Evolutionary conservation across 768 basidiomycete genomes (phyloP).

Genomic region (Lactarius hengduanensis): DNA sequence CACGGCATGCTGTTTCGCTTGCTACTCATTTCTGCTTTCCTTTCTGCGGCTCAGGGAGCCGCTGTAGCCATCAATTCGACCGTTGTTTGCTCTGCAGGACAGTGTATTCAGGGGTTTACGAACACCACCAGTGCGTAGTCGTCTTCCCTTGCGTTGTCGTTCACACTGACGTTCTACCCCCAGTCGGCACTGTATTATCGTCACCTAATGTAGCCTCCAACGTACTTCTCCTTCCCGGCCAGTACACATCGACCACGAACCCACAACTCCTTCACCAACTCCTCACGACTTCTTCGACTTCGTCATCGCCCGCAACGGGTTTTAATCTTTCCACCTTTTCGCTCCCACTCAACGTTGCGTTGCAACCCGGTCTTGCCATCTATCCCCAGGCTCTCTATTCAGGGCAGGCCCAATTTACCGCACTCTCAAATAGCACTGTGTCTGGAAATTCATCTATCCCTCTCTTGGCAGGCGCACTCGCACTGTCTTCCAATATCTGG

Average conservation of each 20-base stretch:
- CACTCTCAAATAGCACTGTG: slow-evolving; percentile 51
- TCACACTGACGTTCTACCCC: not conserved
- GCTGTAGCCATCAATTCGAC: slow-evolving; percentile 37
- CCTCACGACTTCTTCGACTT: slow-evolving; percentile 62
- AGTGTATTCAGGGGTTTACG: slow-evolving; percentile 79
- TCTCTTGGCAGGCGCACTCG: slow-evolving; percentile 57
- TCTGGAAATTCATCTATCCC: slow-evolving; percentile 41
- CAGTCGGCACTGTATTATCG: slow-evolving; percentile 71
- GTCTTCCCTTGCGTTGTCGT: slow-evolving; percentile 32
- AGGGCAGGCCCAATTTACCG: slow-evolving; percentile 58
- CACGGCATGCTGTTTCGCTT: slow-evolving; percentile 20
- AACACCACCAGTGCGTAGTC: slow-evolving; percentile 59
- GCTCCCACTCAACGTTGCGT: slow-evolving; percentile 64
- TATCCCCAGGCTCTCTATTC: slow-evolving; percentile 64
- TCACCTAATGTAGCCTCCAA: slow-evolving; percentile 51
- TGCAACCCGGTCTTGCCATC: slow-evolving; percentile 65
- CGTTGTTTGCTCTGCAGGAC: slow-evolving; percentile 83
- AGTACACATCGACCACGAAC: slow-evolving; percentile 68
- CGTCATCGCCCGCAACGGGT: slow-evolving; percentile 57
- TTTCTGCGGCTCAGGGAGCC: slow-evolving; percentile 2
- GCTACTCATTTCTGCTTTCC: slow-evolving; percentile 4
- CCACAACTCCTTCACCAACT: slow-evolving; percentile 69
- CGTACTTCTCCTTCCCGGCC: slow-evolving; percentile 70
- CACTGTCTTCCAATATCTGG: slow-evolving; percentile 69
- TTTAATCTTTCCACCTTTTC: slow-evolving; percentile 58